Percentiles rank a stretch among this genome's conserved stretches.
Evolutionary conservation across 2,329 filamentous ascomycete genomes (phyloP).

Genomic region (Zasmidium cellare): DNA sequence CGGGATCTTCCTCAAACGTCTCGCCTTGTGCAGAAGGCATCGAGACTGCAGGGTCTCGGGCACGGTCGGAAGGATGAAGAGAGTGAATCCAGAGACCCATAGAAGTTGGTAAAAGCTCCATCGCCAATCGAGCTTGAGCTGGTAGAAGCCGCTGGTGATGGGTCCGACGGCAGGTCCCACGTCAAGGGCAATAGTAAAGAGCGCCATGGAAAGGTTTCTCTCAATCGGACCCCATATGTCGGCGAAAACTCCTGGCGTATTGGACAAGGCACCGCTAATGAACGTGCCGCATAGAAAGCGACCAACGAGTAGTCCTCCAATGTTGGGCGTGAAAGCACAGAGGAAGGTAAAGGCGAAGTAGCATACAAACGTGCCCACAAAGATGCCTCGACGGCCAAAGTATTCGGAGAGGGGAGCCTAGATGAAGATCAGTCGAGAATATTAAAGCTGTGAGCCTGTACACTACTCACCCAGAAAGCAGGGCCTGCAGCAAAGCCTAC

Average conservation of each 20-base stretch:
- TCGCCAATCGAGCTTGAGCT: constrained; percentile 53
- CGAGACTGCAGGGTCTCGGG: constrained; percentile 58
- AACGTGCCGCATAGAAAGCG: constrained; percentile 59
- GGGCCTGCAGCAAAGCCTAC: constrained; percentile 60
- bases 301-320: constrained; percentile 54
- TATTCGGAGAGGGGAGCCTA: constrained; percentile 54
- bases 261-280: constrained; percentile 48
- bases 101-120: constrained; percentile 48
- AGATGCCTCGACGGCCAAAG: constrained; percentile 57
- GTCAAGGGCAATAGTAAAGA: constrained; percentile 42
- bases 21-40: constrained; percentile 56
- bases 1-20: constrained; percentile 40
- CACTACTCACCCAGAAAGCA: constrained; percentile 56
- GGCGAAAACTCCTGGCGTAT: constrained; percentile 53
- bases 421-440: neutral
- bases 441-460: constrained; percentile 44
- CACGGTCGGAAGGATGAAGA: constrained; percentile 50
- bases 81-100: constrained; percentile 39
- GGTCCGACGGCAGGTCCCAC: constrained; percentile 54
- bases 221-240: constrained; percentile 56
- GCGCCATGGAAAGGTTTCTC: constrained; percentile 54
- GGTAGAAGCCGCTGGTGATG: constrained; percentile 59
- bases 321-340: constrained; percentile 58
- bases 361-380: constrained; percentile 43
- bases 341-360: constrained; percentile 54